Conservation (phyloP, 176 grass and related monocot species). For the Hyparrhenia diplandra region DNA sequence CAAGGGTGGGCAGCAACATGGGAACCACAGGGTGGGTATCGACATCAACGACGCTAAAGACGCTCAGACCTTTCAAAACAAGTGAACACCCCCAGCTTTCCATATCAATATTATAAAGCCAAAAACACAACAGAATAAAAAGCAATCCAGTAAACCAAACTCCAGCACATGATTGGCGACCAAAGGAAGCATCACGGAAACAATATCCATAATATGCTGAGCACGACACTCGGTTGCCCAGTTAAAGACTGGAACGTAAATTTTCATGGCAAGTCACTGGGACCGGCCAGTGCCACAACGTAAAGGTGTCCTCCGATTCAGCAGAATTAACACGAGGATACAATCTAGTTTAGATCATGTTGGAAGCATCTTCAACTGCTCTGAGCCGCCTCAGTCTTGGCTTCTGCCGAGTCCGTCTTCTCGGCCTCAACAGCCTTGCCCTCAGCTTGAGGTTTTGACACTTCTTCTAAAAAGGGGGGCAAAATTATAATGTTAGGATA, state of each 20-base stretch:
- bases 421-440: constrained; percentile 24
- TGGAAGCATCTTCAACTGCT: constrained; percentile 31
- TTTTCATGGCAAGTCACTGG: neutral
- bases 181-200: constrained; percentile 2
- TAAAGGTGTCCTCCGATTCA: constrained; percentile 13
- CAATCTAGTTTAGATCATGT: constrained; percentile 7
- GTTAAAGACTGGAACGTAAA: neutral
- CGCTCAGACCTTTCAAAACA: too few relatives aligned
- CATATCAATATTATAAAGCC: neutral
- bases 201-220: constrained; percentile 25
- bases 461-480: constrained; percentile 26
- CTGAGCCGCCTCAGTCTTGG: constrained; percentile 26
- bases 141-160: neutral
- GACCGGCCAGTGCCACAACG: neutral
- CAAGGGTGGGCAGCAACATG: too few relatives aligned
- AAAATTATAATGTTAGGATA: neutral
- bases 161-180: neutral
- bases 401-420: constrained; percentile 18
- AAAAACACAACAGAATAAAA: neutral
- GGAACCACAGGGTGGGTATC: too few relatives aligned
- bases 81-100: neutral
- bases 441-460: constrained; percentile 34
- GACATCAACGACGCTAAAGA: too few relatives aligned
- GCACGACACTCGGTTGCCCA: neutral
- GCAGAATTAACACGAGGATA: constrained; percentile 12